Conservation (phyloP, 2,329 filamentous ascomycete genomes). For the Boeremia exigua region DNA sequence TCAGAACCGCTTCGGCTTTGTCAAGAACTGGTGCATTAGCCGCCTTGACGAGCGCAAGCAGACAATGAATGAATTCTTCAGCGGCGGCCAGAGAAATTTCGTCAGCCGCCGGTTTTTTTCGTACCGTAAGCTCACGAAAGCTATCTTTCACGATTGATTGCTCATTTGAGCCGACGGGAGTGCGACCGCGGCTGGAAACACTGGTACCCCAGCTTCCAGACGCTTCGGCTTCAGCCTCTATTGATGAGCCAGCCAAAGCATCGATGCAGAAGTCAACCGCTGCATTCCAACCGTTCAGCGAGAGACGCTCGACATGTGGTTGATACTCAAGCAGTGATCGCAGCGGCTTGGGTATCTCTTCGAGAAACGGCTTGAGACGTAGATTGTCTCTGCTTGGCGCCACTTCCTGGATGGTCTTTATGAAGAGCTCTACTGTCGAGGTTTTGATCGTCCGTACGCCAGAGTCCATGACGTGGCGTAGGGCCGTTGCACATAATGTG, state of each 20-base stretch:
- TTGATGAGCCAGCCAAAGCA: conserved; percentile 55
- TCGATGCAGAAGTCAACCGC: conserved; percentile 75
- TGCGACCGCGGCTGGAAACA: conserved; percentile 38
- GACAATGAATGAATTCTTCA: conserved; percentile 62
- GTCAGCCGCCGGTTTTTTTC: conserved; percentile 27
- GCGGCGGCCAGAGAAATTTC: conserved; percentile 31
- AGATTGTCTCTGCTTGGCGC: conserved; percentile 67
- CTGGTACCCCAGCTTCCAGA: conserved; percentile 39
- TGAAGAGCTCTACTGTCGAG: conserved; percentile 78
- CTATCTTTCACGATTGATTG: conserved; percentile 31
- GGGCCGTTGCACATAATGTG: conserved; percentile 70
- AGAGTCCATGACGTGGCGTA: conserved; percentile 74
- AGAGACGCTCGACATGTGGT: conserved; percentile 81
- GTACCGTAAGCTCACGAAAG: conserved; percentile 28
- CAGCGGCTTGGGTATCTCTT: conserved; percentile 81
- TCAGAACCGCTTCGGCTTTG: conserved; percentile 63
- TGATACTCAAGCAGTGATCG: conserved; percentile 72
- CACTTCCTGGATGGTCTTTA: conserved; percentile 82
- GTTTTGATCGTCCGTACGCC: conserved; percentile 71
- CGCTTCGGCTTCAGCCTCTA: conserved; percentile 31
- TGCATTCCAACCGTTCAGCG: conserved; percentile 69
- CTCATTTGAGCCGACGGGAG: conserved; percentile 40
- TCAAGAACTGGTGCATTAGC: conserved; percentile 71
- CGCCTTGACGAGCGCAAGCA: conserved; percentile 68
- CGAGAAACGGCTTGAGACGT: conserved; percentile 69